phyloP scores from a whole-genome alignment of 345 rosid genomes.

The Gossypium arboreum region DNA sequence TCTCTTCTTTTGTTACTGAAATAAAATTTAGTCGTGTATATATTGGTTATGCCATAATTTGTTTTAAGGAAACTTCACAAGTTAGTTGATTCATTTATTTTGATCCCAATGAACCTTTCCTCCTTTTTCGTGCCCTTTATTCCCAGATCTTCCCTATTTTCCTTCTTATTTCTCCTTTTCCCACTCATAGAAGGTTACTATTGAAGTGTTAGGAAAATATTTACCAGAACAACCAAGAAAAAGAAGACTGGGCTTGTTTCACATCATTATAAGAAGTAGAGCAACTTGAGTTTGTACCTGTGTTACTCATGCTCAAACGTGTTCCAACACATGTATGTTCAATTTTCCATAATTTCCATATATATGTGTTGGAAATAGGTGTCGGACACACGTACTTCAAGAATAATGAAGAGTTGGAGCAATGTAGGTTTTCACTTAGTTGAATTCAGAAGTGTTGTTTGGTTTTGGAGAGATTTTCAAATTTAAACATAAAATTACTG shows the following conservation, averaged over 20 bases:
- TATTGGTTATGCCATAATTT: background rate
- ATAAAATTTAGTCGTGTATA: background rate
- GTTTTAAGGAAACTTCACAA: background rate
- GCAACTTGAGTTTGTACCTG: background rate
- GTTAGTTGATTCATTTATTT: background rate
- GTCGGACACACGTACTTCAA: too few relatives aligned
- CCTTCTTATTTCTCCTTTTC: background rate
- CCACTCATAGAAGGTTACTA: background rate
- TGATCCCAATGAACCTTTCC: background rate
- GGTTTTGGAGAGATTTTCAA: background rate
- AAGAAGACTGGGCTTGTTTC: background rate
- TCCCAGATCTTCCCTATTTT: background rate
- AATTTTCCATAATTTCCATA: too few relatives aligned
- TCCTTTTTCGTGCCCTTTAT: background rate
- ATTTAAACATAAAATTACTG: background rate
- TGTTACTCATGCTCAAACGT: too few relatives aligned
- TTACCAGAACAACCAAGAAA: background rate
- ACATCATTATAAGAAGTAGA: background rate
- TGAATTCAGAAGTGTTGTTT: background rate
- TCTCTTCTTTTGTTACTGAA: too few relatives aligned
- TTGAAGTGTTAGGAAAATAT: background rate
- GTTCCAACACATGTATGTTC: too few relatives aligned
- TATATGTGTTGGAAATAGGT: too few relatives aligned
- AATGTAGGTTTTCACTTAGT: background rate
- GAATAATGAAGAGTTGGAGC: too few relatives aligned